Base-by-base conservation (phyloP, 805 yeast species). In the Pichia paraexigua region DNA sequence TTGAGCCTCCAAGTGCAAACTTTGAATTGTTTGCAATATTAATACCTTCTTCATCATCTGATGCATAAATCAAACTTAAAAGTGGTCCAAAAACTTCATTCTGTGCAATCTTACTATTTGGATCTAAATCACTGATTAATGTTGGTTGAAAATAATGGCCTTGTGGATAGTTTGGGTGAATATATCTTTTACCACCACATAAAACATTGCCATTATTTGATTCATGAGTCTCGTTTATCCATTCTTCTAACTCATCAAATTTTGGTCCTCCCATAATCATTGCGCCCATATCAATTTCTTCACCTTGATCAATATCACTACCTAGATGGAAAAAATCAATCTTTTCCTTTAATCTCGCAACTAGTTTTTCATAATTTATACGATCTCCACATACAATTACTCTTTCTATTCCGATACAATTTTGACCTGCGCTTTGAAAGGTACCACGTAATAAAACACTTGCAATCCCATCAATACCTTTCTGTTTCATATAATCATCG, bases 351-450 rank as follows among this genome's bases (percentile, higher is more conserved):
- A 94, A 71, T 11, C 80, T 77, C 0, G 70, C 68, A 1, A 84
- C 83, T 42, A 94, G 68, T 43, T 68, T 61, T 22, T 80, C 83
- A 68, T 94, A 91, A 27, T 81, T 79, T 42, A 72, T 71, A n/a
- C 50, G 52, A 39, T 61, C 64, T 6, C 85, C 86, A 44, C 88
- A 75, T 39, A 91, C 89, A 56, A 94, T 84, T 8, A 94, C 95
- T 52, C 99, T 77, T 70, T 94, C 99, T 50, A 94, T 87, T 40
- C 99, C 98, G 62, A 94, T 94, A 71, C 99, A 94, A 65, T 94
- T 94, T 70, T 94, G 99, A 13, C 99, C 99, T 0, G 96, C 87
- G 49, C 96, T 86, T 70, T 94, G 99, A 72, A 92, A 94, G 0
- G 96, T 85, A 37, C 99, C 99, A 63, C 99, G 77, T 85, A 94